Evolutionary conservation across 177 flowering plant species (phyloP).

Genomic region (Vitis hybrid): DNA sequence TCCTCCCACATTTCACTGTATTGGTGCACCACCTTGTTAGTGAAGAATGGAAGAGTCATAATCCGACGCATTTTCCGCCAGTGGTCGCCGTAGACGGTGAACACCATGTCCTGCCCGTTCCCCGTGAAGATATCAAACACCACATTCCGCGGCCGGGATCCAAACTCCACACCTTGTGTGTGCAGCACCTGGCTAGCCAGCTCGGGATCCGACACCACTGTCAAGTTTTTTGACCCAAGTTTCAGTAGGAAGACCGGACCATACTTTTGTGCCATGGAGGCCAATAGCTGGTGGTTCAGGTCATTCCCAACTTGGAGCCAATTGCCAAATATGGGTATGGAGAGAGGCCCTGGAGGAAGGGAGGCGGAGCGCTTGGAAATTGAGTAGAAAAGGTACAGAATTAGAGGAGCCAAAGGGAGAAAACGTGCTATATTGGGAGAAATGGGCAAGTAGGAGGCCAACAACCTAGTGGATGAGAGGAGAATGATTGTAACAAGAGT

Average conservation of each 20-base stretch:
- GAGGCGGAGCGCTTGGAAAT: not conserved
- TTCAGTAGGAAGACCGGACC: conserved; percentile 48
- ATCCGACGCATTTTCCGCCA: conserved; percentile 69
- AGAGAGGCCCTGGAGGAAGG: conserved; percentile 46
- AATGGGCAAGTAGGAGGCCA: not conserved
- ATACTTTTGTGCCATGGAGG: conserved; percentile 35
- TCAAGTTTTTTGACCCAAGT: conserved; percentile 46
- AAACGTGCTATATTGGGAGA: not conserved
- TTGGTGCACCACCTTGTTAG: conserved; percentile 60
- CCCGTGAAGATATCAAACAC: conserved; percentile 73
- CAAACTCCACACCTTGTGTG: conserved; percentile 65
- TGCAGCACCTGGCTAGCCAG: conserved; percentile 57
- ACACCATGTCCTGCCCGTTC: conserved; percentile 70
- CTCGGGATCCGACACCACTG: conserved; percentile 49
- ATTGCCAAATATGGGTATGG: conserved; percentile 58
- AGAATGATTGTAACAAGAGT: not conserved
- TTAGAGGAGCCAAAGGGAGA: conserved; percentile 4
- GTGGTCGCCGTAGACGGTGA: conserved; percentile 64
- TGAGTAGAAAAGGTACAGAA: not conserved
- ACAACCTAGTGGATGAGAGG: not conserved
- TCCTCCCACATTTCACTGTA: conserved; percentile 58
- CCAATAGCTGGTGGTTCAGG: conserved; percentile 50
- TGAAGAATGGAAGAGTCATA: conserved; percentile 67
- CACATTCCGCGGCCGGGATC: conserved; percentile 60
- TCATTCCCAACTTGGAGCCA: conserved; percentile 75